Base-by-base conservation (phyloP, 495 filamentous ascomycete species). In the Trichoderma orchidacearum region DNA sequence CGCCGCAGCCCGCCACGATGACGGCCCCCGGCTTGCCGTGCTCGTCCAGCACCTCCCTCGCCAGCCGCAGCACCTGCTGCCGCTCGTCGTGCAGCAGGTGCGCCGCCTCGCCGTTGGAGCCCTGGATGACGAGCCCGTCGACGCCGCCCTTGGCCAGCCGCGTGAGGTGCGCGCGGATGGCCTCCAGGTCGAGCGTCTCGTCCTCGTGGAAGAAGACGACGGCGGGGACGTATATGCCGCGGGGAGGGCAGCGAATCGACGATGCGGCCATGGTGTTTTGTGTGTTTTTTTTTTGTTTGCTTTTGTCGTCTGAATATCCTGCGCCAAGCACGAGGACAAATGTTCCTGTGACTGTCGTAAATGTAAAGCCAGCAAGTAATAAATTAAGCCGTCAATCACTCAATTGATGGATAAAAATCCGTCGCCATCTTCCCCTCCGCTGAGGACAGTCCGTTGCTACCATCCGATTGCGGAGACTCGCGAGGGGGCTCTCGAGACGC, bases 91-190 rank as follows among this genome's bases (percentile, higher is more conserved):
- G 29, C 1, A 50, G 61, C 35, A 72, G 57, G 3, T 61, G 57
- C 7, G 66, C 63, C 4, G 70, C 68, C 58, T 72, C 67, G 12
- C 64, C 69, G 55, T 69, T 72, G 12, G 64, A 66, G 13, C 68
- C 69, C n/a, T 64, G 65, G 13, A 70, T 61, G 21, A 72, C 68
- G 34, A 73, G 41, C 1, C 88, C 89, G 50, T 81, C 73, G 28
- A 90, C 79, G 53, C 87, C 87, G 17, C 85, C 80, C 45, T 79
- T 66, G 31, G 84, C 83, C 4, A 94, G 84, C 58, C 84, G 84
- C 25, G 83, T 76, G 17, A 86, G 81, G 65, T 94, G 89, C 50
- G 78, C 80, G 58, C 78, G 74, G 17, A 77, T 82, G 12, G 84
- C 80, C 30, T 78, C 70, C 9, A 87, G 58, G 63, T 94, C 87